Conservation (phyloP, 169 alveolate genomes). For the Neospora caninum region DNA sequence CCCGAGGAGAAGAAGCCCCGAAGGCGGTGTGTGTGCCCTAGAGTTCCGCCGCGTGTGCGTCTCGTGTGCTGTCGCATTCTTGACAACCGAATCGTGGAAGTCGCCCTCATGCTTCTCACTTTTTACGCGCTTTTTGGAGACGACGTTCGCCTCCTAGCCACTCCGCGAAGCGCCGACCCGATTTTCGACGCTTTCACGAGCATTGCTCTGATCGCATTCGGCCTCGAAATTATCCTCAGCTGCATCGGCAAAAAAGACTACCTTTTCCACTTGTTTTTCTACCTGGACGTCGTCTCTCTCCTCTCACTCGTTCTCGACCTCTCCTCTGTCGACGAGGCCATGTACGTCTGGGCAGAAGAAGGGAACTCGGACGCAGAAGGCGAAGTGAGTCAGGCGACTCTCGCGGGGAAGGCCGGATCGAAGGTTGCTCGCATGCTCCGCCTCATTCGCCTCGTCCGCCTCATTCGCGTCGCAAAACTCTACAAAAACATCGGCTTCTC, state of each 20-base stretch:
- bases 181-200: constrained; percentile 77
- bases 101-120: constrained; percentile 32
- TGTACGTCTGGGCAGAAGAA: constrained; percentile 67
- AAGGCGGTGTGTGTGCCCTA: background rate
- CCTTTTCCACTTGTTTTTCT: constrained; percentile 79
- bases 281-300: constrained; percentile 86
- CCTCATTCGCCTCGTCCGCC: constrained; percentile 80
- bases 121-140: constrained; percentile 85
- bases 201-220: constrained; percentile 74
- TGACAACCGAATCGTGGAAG: constrained; percentile 34
- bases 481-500: constrained; percentile 73
- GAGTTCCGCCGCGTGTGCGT: background rate
- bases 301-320: constrained; percentile 82
- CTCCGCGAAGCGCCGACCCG: constrained; percentile 78
- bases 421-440: constrained; percentile 69
- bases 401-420: constrained; percentile 70
- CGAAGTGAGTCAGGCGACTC: constrained; percentile 56
- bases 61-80: background rate
- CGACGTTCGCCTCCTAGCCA: constrained; percentile 81
- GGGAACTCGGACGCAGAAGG: constrained; percentile 49
- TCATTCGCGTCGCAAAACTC: constrained; percentile 84
- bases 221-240: constrained; percentile 76
- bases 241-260: constrained; percentile 78
- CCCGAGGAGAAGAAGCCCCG: background rate
- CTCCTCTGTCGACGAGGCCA: constrained; percentile 74